Evolutionary conservation across 2,329 filamentous ascomycete species (phyloP).

Genomic region (Fusarium zealandicum): DNA sequence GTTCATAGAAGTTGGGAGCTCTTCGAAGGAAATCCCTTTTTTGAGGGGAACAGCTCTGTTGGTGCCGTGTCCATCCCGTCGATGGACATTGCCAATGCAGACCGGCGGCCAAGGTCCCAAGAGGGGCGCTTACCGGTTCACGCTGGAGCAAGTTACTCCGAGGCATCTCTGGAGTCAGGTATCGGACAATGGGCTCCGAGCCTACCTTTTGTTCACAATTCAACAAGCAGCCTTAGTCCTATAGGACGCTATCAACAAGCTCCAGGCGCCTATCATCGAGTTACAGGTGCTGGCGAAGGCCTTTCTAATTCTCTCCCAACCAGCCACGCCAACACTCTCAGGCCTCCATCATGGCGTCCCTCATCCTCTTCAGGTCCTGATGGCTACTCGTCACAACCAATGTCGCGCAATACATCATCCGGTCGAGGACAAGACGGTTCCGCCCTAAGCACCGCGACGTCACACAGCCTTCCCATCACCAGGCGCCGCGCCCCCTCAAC

Average conservation of each 20-base stretch:
- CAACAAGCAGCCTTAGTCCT: conserved; percentile 22
- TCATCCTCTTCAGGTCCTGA: conserved; percentile 15
- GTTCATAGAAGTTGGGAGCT: conserved; percentile 7
- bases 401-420: conserved; percentile 29
- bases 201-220: conserved; percentile 24
- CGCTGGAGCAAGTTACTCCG: conserved; percentile 17
- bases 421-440: conserved; percentile 11
- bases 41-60: conserved; percentile 17
- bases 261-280: conserved; percentile 3
- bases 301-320: conserved; percentile 24
- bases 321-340: conserved; percentile 26
- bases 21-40: conserved; percentile 27
- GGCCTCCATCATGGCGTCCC: conserved; percentile 21
- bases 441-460: conserved; percentile 2
- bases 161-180: conserved; percentile 23
- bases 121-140: conserved; percentile 1
- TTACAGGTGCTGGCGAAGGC: conserved; percentile 16
- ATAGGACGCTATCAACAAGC: not conserved
- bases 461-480: conserved; percentile 4
- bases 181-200: conserved; percentile 24
- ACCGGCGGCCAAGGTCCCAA: conserved; percentile 20
- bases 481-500: conserved; percentile 23
- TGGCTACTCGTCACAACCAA: conserved; percentile 33
- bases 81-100: conserved; percentile 15
- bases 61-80: conserved; percentile 16